Evolutionary conservation across 1,284 basidiomycete species (phyloP).

Genomic region (Trametes versicolor): DNA sequence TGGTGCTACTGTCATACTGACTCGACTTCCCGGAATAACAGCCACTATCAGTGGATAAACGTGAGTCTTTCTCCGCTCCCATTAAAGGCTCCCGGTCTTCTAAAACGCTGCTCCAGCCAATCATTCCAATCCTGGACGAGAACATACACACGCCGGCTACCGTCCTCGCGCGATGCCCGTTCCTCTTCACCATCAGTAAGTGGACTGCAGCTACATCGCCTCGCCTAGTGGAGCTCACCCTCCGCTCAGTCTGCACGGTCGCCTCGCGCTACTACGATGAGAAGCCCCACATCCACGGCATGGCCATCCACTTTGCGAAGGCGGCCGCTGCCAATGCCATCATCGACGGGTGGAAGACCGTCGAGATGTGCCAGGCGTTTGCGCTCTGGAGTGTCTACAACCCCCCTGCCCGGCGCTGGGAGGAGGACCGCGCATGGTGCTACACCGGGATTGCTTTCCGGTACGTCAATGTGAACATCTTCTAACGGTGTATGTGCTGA

Average conservation of each 20-base stretch:
- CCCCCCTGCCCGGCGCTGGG: slow-evolving; percentile 45
- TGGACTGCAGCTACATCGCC: slow-evolving; percentile 14
- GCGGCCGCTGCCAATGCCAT: slow-evolving; percentile 47
- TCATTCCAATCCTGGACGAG: slow-evolving; percentile 49
- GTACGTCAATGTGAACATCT: slow-evolving; percentile 21
- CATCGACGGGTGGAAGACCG: slow-evolving; percentile 48
- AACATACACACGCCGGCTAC: slow-evolving; percentile 49
- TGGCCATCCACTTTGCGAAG: slow-evolving; percentile 51
- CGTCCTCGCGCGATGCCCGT: slow-evolving; percentile 50
- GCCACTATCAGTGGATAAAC: slow-evolving; percentile 51
- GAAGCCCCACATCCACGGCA: slow-evolving; percentile 47
- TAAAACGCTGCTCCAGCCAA: slow-evolving; percentile 37
- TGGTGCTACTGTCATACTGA: slow-evolving; percentile 10
- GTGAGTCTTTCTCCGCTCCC: slow-evolving; percentile 63
- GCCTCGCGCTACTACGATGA: slow-evolving; percentile 49
- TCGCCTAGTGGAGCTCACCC: not conserved
- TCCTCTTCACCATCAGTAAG: slow-evolving; percentile 51
- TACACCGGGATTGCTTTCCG: slow-evolving; percentile 47
- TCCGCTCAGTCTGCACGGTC: slow-evolving; percentile 47
- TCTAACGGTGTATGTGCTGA: not conserved
- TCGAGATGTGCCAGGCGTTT: slow-evolving; percentile 49
- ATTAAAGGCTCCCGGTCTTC: slow-evolving; percentile 46
- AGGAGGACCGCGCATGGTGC: slow-evolving; percentile 48
- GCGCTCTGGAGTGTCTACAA: slow-evolving; percentile 45
- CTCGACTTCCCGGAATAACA: slow-evolving; percentile 25